These are phyloP conservation scores for Exophiala dermatitidis DNA, from an alignment of 2,329 filamentous ascomycete genomes.

Conservation along the genomic window DNA sequence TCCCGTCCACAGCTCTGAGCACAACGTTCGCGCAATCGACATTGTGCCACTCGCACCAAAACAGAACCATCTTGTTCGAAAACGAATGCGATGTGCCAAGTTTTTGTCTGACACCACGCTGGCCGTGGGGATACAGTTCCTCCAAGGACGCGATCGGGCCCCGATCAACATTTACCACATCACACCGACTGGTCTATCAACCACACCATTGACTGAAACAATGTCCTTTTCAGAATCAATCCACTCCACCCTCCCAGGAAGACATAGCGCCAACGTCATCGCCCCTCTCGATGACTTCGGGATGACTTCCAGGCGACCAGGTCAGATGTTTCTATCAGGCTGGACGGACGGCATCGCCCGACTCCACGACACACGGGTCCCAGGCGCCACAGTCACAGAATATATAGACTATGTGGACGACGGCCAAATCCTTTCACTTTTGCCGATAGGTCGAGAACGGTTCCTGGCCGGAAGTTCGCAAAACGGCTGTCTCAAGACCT, in stretches of 20 bases:
- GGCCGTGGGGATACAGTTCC: slow-evolving; percentile 45
- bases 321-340: slow-evolving; percentile 52
- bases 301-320: slow-evolving; percentile 31
- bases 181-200: slow-evolving; percentile 38
- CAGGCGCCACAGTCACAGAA: slow-evolving; percentile 40
- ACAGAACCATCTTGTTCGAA: slow-evolving; percentile 20
- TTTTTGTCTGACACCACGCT: slow-evolving; percentile 47
- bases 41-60: slow-evolving; percentile 27
- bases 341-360: slow-evolving; percentile 53
- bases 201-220: slow-evolving; percentile 25
- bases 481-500: slow-evolving; percentile 55
- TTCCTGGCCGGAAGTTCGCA: slow-evolving; percentile 52
- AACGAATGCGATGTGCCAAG: slow-evolving; percentile 44
- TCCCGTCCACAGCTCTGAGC: slow-evolving; percentile 31
- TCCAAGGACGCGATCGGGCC: slow-evolving; percentile 30
- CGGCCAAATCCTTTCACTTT: slow-evolving; percentile 53
- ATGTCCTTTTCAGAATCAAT: background rate
- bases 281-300: slow-evolving; percentile 31
- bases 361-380: slow-evolving; percentile 55
- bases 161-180: slow-evolving; percentile 47
- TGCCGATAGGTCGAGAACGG: slow-evolving; percentile 49
- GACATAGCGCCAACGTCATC: slow-evolving; percentile 33
- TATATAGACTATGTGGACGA: slow-evolving; percentile 53
- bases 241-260: slow-evolving; percentile 13
- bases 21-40: slow-evolving; percentile 35